Conservation (phyloP, 345 rosid genomes). For the Eucalyptus lansdowneana region DNA sequence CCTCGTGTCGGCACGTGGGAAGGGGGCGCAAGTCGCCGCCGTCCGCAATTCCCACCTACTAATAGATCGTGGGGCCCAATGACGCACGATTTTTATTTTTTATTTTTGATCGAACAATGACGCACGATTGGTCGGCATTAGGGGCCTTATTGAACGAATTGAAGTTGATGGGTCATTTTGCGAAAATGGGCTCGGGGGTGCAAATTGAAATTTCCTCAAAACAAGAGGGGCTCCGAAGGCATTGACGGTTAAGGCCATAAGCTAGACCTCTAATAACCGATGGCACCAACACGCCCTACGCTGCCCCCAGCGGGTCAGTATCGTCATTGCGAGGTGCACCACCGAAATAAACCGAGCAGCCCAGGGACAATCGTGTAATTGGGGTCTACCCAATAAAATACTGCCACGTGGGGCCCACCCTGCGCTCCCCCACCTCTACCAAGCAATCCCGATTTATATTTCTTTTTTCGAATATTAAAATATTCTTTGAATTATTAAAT, state of each 20-base stretch:
- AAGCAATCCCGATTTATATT: not conserved
- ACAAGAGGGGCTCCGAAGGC: not conserved
- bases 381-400: not conserved
- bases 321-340: not conserved
- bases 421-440: slow-evolving; percentile 43
- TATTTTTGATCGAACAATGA: not conserved
- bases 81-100: not conserved
- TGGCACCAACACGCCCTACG: not conserved
- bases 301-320: not conserved
- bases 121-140: not conserved
- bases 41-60: not conserved
- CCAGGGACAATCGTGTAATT: slow-evolving; percentile 5
- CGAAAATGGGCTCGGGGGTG: not conserved
- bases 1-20: not conserved
- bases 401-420: slow-evolving; percentile 22
- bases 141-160: not conserved
- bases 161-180: not conserved
- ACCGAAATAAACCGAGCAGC: not conserved
- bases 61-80: not conserved
- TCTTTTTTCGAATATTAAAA: not conserved
- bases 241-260: not conserved
- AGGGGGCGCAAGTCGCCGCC: not conserved
- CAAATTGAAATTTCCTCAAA: not conserved
- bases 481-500: not conserved
- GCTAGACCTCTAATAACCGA: not conserved